phyloP scores from a whole-genome alignment of 1,284 basidiomycete genomes.

The Sporisorium iseilematis-ciliati region DNA sequence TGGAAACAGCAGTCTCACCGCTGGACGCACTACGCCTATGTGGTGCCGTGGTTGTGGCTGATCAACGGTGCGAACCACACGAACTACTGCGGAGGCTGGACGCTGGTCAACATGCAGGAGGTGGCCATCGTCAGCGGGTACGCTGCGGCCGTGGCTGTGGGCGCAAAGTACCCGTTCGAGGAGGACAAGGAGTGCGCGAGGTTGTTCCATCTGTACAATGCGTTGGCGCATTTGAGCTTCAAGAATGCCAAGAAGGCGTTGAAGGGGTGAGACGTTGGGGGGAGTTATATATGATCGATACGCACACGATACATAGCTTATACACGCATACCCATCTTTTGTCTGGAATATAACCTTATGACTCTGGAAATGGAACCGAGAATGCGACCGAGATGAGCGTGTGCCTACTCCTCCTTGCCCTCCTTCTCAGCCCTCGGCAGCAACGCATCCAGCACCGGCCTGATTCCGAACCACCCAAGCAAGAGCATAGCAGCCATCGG shows the following conservation, averaged over 20 bases:
- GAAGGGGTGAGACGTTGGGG: too few relatives aligned
- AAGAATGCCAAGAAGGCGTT: conserved; percentile 45
- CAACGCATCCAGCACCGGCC: conserved; percentile 8
- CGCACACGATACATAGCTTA: too few relatives aligned
- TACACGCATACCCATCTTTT: too few relatives aligned
- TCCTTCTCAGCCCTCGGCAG: neutral
- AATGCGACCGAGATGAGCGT: too few relatives aligned
- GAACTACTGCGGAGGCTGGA: conserved; percentile 72
- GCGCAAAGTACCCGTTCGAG: conserved; percentile 73
- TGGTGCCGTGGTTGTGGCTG: conserved; percentile 76
- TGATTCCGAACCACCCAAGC: conserved; percentile 12
- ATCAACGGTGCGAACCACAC: conserved; percentile 74
- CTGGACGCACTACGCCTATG: conserved; percentile 75
- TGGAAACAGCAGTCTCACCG: conserved; percentile 77
- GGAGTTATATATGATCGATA: conserved; percentile 17
- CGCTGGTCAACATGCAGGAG: conserved; percentile 74
- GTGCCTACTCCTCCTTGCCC: conserved; percentile 9
- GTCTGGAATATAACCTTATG: too few relatives aligned
- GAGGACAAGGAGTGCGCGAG: conserved; percentile 71
- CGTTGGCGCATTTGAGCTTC: conserved; percentile 70
- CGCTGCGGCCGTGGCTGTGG: conserved; percentile 75
- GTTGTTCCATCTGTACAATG: conserved; percentile 73
- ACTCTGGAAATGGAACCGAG: too few relatives aligned
- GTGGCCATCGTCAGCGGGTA: conserved; percentile 76
- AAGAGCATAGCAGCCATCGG: conserved; percentile 3